Base-by-base conservation (phyloP, 179 eudicot genomes). In the Heliamphora pulchella region DNA sequence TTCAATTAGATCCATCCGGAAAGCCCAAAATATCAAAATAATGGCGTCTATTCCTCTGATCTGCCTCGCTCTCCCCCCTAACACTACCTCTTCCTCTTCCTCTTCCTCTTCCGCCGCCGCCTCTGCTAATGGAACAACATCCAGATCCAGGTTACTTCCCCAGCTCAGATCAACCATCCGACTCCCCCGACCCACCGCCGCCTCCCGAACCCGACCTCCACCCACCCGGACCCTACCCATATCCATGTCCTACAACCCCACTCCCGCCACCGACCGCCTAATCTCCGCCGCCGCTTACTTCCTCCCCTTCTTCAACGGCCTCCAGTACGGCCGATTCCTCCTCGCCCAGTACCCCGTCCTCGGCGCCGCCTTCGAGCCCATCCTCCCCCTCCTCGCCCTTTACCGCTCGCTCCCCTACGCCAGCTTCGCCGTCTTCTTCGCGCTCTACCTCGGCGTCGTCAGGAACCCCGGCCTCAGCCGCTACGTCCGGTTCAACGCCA, bases 271-370 rank as follows among this genome's bases (percentile, higher is more conserved):
- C 31, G 97, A 93, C 84, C 97, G 98, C 39, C 59, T 95, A 20
- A 86, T 95, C 86, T 93, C 97, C 31, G 87, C 97, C 87, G 87
- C 83, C 0, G 81, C 88, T 0, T 95, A 95, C 93, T 84, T 88
- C 77, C 90, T 93, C 81, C 97, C 98, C 31, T 85, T 95, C 79
- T 82, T 95, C 84, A 93, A 95, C 85, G 91, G 94, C 81, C 87
- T 95, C 79, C 92, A 89, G 41, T 95, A 95, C 88, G 97, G 97
- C 51, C 91, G 93, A 0, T 95, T 87, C 89, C 89, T 95, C 70
- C 83, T 95, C 81, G 46, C 89, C 5, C 88, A 90, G 80, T 91
- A 80, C 88, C 98, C 97, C 0, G n/a, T 79, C 7, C 89, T 93
- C 10, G 80, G 89, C 20, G 65, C 82, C 64, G 80, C 85, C 43